phyloP scores from a whole-genome alignment of 1,284 basidiomycete genomes.

The Veloporphyrellus conicus region DNA sequence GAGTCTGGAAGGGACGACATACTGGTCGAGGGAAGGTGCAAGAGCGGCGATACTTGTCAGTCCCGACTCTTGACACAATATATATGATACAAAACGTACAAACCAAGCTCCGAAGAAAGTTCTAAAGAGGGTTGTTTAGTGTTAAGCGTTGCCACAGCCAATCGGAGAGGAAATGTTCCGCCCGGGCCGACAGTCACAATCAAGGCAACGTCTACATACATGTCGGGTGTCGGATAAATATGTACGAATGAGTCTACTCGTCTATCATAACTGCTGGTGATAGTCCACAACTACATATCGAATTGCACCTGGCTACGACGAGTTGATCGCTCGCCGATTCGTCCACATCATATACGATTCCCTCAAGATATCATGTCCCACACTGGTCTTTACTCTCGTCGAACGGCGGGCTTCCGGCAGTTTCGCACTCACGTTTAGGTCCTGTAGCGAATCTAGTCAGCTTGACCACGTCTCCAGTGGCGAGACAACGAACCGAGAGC shows the following conservation, averaged over 20 bases:
- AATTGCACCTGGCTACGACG: conserved; percentile 20
- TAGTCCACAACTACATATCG: too few species aligned
- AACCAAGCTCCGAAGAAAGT: conserved; percentile 22
- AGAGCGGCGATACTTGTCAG: too few species aligned
- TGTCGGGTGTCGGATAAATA: conserved; percentile 20
- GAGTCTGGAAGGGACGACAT: conserved; percentile 45
- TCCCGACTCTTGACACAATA: not conserved
- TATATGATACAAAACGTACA: conserved; percentile 1
- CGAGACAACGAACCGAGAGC: conserved; percentile 50
- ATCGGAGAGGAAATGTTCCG: conserved; percentile 14
- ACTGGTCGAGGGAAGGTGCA: not conserved
- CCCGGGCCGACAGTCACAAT: not conserved
- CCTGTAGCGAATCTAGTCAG: conserved; percentile 41
- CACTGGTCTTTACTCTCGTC: conserved; percentile 57
- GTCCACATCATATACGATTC: conserved; percentile 83
- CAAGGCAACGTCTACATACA: conserved; percentile 15
- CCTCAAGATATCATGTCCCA: conserved; percentile 58
- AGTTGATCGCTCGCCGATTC: conserved; percentile 61
- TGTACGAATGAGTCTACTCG: not conserved
- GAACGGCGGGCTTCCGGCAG: conserved; percentile 75
- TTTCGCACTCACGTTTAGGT: conserved; percentile 60
- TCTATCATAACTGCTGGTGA: too few species aligned
- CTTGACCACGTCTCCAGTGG: not conserved
- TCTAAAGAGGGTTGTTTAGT: not conserved
- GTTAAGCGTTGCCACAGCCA: conserved; percentile 8